Percentiles rank a stretch among this genome's conserved stretches.
Conservation (phyloP, 192 early-diverging fungal species). For the Coemansia umbellata region DNA sequence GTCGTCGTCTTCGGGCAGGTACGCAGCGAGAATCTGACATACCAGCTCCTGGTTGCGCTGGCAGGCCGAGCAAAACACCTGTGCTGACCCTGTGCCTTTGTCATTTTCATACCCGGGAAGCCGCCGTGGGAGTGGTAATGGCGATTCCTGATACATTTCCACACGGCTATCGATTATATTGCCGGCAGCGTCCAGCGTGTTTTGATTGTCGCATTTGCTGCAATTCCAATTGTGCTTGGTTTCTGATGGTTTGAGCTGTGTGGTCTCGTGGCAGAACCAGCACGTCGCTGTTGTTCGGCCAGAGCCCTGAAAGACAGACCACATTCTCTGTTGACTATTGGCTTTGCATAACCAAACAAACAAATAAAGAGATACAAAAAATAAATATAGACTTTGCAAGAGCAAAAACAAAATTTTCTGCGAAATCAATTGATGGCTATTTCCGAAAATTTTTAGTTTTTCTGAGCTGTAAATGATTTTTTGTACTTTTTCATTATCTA, state of each 20-base stretch:
- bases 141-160: slow-evolving; percentile 37
- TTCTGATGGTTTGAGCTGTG: slow-evolving; percentile 6
- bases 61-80: slow-evolving; percentile 35
- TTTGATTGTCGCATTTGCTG: slow-evolving; percentile 33
- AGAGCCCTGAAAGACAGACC: slow-evolving; percentile 15
- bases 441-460: background rate
- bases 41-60: slow-evolving; percentile 49
- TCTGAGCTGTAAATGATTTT: background rate
- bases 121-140: background rate
- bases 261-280: slow-evolving; percentile 42
- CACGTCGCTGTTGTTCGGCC: slow-evolving; percentile 26
- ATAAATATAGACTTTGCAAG: too few species aligned
- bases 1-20: slow-evolving; percentile 37
- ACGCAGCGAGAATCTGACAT: slow-evolving; percentile 28
- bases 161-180: slow-evolving; percentile 27
- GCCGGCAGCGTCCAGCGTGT: slow-evolving; percentile 27
- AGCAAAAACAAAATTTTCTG: background rate
- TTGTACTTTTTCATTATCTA: background rate
- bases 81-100: background rate
- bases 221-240: slow-evolving; percentile 34
- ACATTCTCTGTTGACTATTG: slow-evolving; percentile 17
- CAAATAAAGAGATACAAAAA: background rate
- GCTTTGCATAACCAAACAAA: slow-evolving; percentile 1
- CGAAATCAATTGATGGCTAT: slow-evolving; percentile 1
- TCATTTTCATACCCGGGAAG: background rate